A percentile compares a stretch with the other conserved stretches of the same genome.
phyloP scores from a whole-genome alignment of 345 rosid species.

The Melaleuca alternifolia region DNA sequence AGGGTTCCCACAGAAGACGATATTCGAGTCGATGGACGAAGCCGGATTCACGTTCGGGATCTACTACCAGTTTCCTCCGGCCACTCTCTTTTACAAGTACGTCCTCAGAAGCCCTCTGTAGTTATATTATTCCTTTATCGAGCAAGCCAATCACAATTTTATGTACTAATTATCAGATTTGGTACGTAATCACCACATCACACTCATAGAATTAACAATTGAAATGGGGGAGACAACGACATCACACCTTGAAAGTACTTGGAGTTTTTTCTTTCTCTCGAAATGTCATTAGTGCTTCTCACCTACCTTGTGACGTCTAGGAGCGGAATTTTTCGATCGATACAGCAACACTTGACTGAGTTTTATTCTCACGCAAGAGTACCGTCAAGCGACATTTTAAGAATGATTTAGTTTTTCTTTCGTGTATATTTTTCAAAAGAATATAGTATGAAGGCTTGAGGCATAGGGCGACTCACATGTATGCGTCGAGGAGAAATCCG shows the following conservation, averaged over 20 bases:
- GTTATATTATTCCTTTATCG: neutral
- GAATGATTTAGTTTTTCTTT: neutral
- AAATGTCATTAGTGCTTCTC: neutral
- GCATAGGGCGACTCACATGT: neutral
- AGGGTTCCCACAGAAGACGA: conserved; percentile 10
- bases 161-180: neutral
- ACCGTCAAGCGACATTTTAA: neutral
- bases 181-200: neutral
- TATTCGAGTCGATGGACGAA: conserved; percentile 10
- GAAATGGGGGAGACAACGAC: too few species aligned
- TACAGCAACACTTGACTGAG: too few species aligned
- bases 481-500: neutral
- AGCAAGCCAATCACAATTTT: neutral
- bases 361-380: too few species aligned
- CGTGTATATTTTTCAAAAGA: neutral
- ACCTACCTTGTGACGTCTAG: neutral
- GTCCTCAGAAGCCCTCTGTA: neutral
- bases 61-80: conserved; percentile 6
- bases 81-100: conserved; percentile 8
- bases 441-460: neutral
- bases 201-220: neutral
- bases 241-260: neutral
- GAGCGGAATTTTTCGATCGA: neutral
- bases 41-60: conserved; percentile 2
- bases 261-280: neutral